Base-by-base conservation (phyloP, 306 rosid genomes). In the Citrullus colocynthis region DNA sequence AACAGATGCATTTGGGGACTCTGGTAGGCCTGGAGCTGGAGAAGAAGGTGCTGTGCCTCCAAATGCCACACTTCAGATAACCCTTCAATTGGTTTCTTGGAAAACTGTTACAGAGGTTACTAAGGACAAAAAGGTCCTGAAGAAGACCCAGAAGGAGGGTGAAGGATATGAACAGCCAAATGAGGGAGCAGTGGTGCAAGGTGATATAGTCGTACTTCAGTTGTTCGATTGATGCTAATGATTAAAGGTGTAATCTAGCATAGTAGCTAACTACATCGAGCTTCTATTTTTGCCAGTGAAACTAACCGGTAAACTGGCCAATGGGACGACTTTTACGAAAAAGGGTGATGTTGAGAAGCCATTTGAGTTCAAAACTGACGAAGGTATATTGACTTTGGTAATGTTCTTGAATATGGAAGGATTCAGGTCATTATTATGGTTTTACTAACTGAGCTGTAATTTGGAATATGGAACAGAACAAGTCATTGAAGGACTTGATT, bases 401-500 rank as follows among this genome's bases (percentile, higher is more conserved):
- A 49, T 58, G 21, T 18, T 57, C 2, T 74, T 16, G 18, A 37
- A 7, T 6, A 16, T 44, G 37, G 32, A 12, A 20, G 11, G 20
- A 13, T 24, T 24, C 2, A 4, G 13, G 16, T 49, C 39, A 7
- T 42, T 18, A 2, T 42, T 18, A 0, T 71, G 41, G 17, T 34
- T 48, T 6, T 30, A 20, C 28, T 7, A 21, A 21, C 39, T 45
- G 17, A 71, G 36, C 15, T 28, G 1, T 6, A 21, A 48, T 24
- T 3, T 15, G 76, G 41, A 70, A 71, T 71, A n/a, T 71, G 20
- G 14, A 42, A 49, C 84, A 93, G 98, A 91, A 76, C 93, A 90
- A 91, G 98, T 89, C 39, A 84, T 90, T 79, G 97, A 93, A 67
- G 98, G 98, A 74, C 91, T 91, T 10, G 98, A 93, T 78, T 85